A percentile compares a stretch with the other conserved stretches of the same genome.
phyloP scores from a whole-genome alignment of 768 basidiomycete species.

The Amyloporia xantha region DNA sequence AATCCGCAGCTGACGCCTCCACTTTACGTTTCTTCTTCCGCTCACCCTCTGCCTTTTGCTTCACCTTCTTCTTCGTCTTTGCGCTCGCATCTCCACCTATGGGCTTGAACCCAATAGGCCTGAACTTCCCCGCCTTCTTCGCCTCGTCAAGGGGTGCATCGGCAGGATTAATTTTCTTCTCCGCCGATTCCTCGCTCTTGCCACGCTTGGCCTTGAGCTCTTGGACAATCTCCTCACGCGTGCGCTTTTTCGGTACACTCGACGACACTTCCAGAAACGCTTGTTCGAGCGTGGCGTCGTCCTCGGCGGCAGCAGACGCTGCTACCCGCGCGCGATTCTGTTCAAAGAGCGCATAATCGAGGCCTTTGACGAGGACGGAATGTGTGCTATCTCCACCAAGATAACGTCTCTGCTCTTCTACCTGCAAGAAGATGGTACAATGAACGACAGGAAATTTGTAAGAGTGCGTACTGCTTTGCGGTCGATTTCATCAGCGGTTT shows the following conservation, averaged over 20 bases:
- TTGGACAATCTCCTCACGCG: conserved; percentile 68
- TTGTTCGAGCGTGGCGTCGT: conserved; percentile 79
- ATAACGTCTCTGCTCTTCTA: conserved; percentile 53
- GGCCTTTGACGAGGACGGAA: conserved; percentile 76
- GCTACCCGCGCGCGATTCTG: conserved; percentile 45
- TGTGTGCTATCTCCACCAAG: conserved; percentile 71
- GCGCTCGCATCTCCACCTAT: conserved; percentile 30
- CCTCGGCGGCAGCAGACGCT: conserved; percentile 44
- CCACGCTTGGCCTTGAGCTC: conserved; percentile 65
- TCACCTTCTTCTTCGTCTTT: conserved; percentile 49
- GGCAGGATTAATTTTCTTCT: conserved; percentile 44
- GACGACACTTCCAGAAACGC: conserved; percentile 50
- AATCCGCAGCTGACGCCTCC: background rate
- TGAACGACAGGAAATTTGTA: background rate
- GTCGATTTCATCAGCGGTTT: conserved; percentile 34
- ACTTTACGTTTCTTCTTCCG: conserved; percentile 43
- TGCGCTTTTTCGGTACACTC: conserved; percentile 51
- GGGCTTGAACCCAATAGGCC: background rate
- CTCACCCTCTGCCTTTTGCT: conserved; percentile 30
- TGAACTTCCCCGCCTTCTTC: background rate
- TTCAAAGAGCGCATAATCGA: conserved; percentile 54
- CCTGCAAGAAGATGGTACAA: conserved; percentile 41
- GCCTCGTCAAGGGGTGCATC: background rate
- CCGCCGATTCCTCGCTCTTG: conserved; percentile 75
- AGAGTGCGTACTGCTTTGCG: conserved; percentile 32